phyloP scores from a whole-genome alignment of 768 basidiomycete species.

The Boletales sp. region DNA sequence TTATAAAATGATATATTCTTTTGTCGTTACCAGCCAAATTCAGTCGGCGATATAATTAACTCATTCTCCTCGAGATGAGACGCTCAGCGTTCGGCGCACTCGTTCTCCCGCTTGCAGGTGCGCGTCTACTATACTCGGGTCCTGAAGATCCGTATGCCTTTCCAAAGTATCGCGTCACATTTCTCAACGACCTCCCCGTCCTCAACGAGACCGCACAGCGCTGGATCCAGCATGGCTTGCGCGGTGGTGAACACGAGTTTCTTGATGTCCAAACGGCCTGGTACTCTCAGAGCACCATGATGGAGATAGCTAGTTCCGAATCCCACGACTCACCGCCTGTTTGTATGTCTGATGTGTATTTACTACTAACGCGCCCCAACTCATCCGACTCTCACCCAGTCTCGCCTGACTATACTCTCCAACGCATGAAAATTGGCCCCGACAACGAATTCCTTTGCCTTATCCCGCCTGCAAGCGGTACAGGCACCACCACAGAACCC shows the following conservation, averaged over 20 bases:
- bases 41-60: constrained; percentile 33
- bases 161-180: constrained; percentile 77
- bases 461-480: constrained; percentile 61
- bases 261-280: constrained; percentile 54
- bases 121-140: constrained; percentile 56
- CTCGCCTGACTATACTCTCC: constrained; percentile 50
- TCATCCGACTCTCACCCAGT: constrained; percentile 15
- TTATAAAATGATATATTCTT: too few species aligned
- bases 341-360: constrained; percentile 36
- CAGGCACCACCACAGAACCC: constrained; percentile 46
- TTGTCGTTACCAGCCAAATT: constrained; percentile 18
- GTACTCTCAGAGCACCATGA: constrained; percentile 39
- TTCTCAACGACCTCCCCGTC: constrained; percentile 76
- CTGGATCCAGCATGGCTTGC: constrained; percentile 72
- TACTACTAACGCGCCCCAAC: constrained; percentile 2
- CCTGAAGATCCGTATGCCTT: constrained; percentile 80
- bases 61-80: constrained; percentile 19
- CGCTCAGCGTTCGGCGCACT: constrained; percentile 15
- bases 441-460: constrained; percentile 72
- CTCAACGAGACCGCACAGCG: constrained; percentile 65
- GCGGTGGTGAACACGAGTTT: constrained; percentile 75
- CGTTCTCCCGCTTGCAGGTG: constrained; percentile 15
- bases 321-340: constrained; percentile 24
- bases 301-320: constrained; percentile 60
- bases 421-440: constrained; percentile 72